These are phyloP conservation scores for Carnegiea gigantea DNA, from an alignment of 179 eudicot genomes.

Conservation along the genomic window DNA sequence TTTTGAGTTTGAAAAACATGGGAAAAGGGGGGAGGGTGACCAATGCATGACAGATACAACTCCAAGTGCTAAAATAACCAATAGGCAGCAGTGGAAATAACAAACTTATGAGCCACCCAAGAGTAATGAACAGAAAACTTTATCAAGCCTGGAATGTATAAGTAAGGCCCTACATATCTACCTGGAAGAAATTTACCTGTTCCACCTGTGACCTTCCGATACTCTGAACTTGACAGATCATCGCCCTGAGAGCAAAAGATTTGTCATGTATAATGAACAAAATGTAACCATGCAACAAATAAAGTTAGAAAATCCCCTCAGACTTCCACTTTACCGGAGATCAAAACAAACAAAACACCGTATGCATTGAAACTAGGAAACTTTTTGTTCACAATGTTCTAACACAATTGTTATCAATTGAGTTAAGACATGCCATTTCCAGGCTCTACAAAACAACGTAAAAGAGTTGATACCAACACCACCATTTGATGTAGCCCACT, in stretches of 20 bases:
- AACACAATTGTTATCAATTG: background rate
- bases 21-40: background rate
- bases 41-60: background rate
- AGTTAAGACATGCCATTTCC: too few species aligned
- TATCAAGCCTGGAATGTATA: background rate
- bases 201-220: constrained; percentile 52
- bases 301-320: background rate
- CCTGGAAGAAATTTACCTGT: constrained; percentile 57
- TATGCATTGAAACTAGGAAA: background rate
- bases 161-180: background rate
- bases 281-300: background rate
- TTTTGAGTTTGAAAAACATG: background rate
- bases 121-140: background rate
- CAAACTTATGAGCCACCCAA: background rate
- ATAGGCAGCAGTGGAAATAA: background rate
- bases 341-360: background rate
- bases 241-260: constrained; percentile 39
- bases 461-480: background rate
- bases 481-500: background rate
- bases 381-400: background rate
- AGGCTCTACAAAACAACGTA: background rate
- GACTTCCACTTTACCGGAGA: background rate
- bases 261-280: background rate
- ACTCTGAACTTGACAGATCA: constrained; percentile 53
- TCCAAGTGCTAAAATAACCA: background rate